These are phyloP conservation scores for Epithele typhae DNA, from an alignment of 768 basidiomycete species.

Conservation along the genomic window DNA sequence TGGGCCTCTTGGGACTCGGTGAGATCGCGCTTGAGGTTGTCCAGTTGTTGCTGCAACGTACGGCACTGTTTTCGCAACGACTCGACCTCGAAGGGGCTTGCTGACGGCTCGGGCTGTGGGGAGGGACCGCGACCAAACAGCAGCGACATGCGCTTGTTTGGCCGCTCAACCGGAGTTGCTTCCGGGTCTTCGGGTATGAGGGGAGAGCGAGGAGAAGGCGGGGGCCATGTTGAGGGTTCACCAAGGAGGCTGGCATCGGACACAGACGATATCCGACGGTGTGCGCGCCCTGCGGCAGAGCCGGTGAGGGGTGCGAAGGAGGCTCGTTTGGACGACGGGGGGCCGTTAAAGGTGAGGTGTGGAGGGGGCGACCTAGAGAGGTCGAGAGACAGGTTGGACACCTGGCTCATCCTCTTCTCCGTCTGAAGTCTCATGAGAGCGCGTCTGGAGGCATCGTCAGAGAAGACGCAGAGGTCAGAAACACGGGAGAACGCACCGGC, in stretches of 20 bases:
- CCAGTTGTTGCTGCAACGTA: slow-evolving; percentile 53
- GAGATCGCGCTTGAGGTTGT: slow-evolving; percentile 62
- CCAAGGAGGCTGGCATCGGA: slow-evolving; percentile 53
- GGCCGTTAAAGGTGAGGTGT: slow-evolving; percentile 33
- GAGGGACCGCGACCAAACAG: slow-evolving; percentile 50
- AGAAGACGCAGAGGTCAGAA: too few relatives aligned
- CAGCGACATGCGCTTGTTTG: slow-evolving; percentile 42
- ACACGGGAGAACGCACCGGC: slow-evolving; percentile 49
- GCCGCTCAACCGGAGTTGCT: slow-evolving; percentile 6
- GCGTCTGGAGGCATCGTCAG: slow-evolving; percentile 41
- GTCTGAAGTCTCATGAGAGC: slow-evolving; percentile 85
- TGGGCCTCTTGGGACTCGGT: slow-evolving; percentile 77
- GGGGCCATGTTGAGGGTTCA: slow-evolving; percentile 12
- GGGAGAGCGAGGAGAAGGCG: slow-evolving; percentile 9
- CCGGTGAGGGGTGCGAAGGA: slow-evolving; percentile 75
- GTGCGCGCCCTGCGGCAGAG: slow-evolving; percentile 41
- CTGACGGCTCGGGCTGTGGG: slow-evolving; percentile 30
- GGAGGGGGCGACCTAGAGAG: slow-evolving; percentile 41
- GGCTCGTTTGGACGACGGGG: slow-evolving; percentile 60
- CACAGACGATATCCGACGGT: slow-evolving; percentile 72
- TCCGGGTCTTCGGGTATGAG: slow-evolving; percentile 14
- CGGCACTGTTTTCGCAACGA: slow-evolving; percentile 56
- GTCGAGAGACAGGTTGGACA: slow-evolving; percentile 47
- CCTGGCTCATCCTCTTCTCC: slow-evolving; percentile 63
- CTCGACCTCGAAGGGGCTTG: slow-evolving; percentile 21